Evolutionary conservation across 2,329 filamentous ascomycete genomes (phyloP), one percentile per base, ranked within the genome.

Genomic region (Paecilomyces niveus): DNA sequence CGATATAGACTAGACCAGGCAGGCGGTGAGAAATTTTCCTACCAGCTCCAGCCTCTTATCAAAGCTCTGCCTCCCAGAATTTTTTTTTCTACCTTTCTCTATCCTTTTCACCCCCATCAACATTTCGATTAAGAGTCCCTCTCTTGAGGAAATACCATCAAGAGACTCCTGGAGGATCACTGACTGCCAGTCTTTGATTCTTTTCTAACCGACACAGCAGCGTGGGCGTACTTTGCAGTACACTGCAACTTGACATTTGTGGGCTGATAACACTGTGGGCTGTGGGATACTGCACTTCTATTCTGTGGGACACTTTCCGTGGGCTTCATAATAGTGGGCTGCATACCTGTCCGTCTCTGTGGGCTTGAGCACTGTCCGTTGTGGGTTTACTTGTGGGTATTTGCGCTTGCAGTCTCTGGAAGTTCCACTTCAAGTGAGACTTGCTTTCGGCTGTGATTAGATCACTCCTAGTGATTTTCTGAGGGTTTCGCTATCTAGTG

Each of bases 361-460:
- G 74, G 74, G 74, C 72, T 76, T 75, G 68, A 73, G 70, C 70
- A 70, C 63, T 72, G 68, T 72, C 68, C 64, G 68, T 72, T 73
- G 72, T 68, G 71, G 72, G 71, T 71, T 45, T 72, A 68, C 68
- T 71, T 71, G 73, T 74, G 72, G 72, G 69, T 69, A 66, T 70
- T 69, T 66, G 64, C 60, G 62, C 59, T 59, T 61, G 60, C 61
- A 65, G 59, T 64, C 59, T 67, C 61, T 56, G 61, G 54, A 56
- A 57, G 57, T 58, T 54, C 39, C 57, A 54, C 58, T 35, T 57
- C 57, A 22, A 58, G 58, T 54, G 56, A 61, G 59, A 62, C 63
- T 60, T 62, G 59, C 45, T 58, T 67, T 64, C 65, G 68, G 67
- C 61, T 69, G 69, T 70, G 65, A 67, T 69, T 63, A 66, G 61